Base-by-base conservation (phyloP, 2,329 filamentous ascomycete species). In the Paraphoma chrysanthemicola region DNA sequence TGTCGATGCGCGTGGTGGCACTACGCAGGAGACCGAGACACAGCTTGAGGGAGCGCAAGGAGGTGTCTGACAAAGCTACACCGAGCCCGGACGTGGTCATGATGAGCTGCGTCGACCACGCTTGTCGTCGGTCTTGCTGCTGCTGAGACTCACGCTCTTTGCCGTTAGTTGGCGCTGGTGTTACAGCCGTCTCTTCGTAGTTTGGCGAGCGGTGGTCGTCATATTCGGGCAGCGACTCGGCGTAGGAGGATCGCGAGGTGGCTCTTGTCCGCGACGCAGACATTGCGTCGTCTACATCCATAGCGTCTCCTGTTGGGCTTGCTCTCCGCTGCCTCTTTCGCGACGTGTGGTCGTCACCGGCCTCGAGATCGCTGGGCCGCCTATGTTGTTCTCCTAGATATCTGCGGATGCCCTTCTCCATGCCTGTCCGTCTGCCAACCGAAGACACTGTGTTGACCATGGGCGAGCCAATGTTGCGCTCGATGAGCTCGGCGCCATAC, bases 21-120 rank as follows among this genome's bases (percentile, higher is more conserved):
- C 89, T 90, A 28, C 88, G 86, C 45, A 98, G 81, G 83, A 93
- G 91, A 23, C 85, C 85, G 1, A 98, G 80, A 62, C 93, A 97
- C 68, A 92, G 94, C 67, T 91, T 92, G 42, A 99, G 80, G 59
- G 90, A 95, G 49, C 88, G 86, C 8, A 97, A 80, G 18, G 92
- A 96, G 69, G 95, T 90, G 16, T 96, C 90, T 68, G 90, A 96
- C 85, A 99, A 92, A 1, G 95, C 93, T 14, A 96, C 89, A 61
- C 93, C 93, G 0, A 98, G 84, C 0, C 93, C 94, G 0, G 93
- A 96, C 0, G 94, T 97, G 5, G 92, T 93, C 74, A 96, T 91
- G 64, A 97, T 90, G 16, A 97, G 81, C 12, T 93, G 88, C 10
- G 90, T 91, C 59, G 91, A 91, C 92, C 93, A 96, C 41, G 81